These are phyloP conservation scores for Fusarium chuoi DNA, from an alignment of 2,329 filamentous ascomycete species.

Conservation along the genomic window DNA sequence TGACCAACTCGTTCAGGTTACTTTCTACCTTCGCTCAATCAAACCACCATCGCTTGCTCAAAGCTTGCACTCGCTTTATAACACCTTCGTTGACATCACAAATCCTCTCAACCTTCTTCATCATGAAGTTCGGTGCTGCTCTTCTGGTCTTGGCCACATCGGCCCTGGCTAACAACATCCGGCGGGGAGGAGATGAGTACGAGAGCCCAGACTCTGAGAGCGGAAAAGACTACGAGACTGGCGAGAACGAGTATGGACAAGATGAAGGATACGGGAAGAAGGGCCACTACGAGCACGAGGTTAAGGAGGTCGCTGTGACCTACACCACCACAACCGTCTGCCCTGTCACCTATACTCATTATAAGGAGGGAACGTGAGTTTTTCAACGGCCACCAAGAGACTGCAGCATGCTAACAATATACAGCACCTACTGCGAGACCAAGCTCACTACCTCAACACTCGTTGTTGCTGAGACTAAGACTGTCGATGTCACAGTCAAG, in stretches of 20 bases:
- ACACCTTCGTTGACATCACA: constrained; percentile 30
- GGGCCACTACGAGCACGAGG: constrained; percentile 5
- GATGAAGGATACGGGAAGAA: constrained; percentile 9
- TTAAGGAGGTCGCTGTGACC: constrained; percentile 43
- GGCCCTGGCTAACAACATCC: constrained; percentile 38
- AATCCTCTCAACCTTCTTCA: constrained; percentile 15
- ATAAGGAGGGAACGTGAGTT: constrained; percentile 54
- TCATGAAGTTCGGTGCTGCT: constrained; percentile 42
- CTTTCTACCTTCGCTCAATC: constrained; percentile 44
- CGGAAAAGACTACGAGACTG: constrained; percentile 18
- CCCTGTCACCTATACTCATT: constrained; percentile 57
- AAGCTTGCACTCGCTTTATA: constrained; percentile 30
- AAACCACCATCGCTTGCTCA: constrained; percentile 31
- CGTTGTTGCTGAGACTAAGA: constrained; percentile 53
- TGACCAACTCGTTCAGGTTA: constrained; percentile 48
- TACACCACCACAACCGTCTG: constrained; percentile 58
- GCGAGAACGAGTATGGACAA: constrained; percentile 13
- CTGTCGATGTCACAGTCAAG: constrained; percentile 51
- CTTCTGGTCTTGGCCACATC: constrained; percentile 41
- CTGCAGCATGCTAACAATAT: constrained; percentile 22
- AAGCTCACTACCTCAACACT: constrained; percentile 57
- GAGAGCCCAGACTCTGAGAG: constrained; percentile 17
- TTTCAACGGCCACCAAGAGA: not conserved
- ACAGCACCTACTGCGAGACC: constrained; percentile 56
- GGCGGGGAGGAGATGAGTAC: constrained; percentile 34